Evolutionary conservation across 1,284 basidiomycete species (phyloP), one percentile per base, ranked within the genome.

Genomic region (Irpex sp.): DNA sequence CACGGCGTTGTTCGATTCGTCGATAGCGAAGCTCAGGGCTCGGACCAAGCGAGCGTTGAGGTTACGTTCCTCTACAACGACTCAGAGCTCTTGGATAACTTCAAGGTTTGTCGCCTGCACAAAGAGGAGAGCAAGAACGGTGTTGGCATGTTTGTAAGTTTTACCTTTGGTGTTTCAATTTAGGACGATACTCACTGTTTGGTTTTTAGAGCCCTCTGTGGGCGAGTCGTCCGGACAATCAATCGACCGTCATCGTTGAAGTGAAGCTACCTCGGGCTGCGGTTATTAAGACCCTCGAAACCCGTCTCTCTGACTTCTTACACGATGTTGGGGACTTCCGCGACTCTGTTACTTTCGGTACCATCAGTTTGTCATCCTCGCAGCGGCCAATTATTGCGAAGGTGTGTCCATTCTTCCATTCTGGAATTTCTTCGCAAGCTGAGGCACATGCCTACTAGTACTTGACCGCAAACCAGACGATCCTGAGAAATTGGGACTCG

Each of bases 381-480:
- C 68, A 74, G 55, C 26, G 60, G 13, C 60, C 67, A 6, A 64
- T 73, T 34, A 4, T 57, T 15, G 63, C 64, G 8, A 59, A 68
- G 58, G 72, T 72, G 44, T 40, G 17, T 47, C 13, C 40, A 47
- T 47, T 47, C 15, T 47, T 4, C 4, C 31, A 34, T 62, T 5
- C n/a, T 62, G 26, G n/a, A 5, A 11, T 15, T 17, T 11, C n/a
- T n/a, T 38, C 38, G 38, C 8, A 58, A 21, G 17, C 11, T 26
- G 8, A 37, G 7, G 1, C 4, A 58, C 81, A 80, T 76, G 76
- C n/a, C 62, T 82, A 15, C 19, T 58, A 81, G 81, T 76, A 77
- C n/a, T 62, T 82, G 47, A 59, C 69, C 21, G 73, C 72, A 0
- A 67, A 74, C 3, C 60, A 66, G 7, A 75, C 71, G 13, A 40